Percentiles rank a stretch among this genome's conserved stretches.
Evolutionary conservation across 1,284 basidiomycete species (phyloP).

Genomic region (Schizopora paradoxa): DNA sequence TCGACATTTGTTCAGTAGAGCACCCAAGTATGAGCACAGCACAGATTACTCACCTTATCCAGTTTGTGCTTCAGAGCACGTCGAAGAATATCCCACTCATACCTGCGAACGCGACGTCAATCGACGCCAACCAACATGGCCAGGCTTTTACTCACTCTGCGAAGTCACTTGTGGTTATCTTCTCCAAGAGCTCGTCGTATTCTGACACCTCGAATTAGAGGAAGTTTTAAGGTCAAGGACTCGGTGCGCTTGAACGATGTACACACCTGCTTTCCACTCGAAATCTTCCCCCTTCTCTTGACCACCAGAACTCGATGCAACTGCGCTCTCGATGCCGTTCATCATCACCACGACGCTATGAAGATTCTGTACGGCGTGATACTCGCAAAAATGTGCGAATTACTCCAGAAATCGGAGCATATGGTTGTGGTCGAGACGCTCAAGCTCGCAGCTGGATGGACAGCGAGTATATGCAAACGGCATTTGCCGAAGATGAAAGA

Average conservation of each 20-base stretch:
- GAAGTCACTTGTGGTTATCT: slow-evolving; percentile 64
- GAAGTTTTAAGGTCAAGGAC: not conserved
- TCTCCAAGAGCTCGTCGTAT: slow-evolving; percentile 56
- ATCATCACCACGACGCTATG: too few species aligned
- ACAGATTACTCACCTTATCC: slow-evolving; percentile 41
- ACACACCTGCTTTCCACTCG: slow-evolving; percentile 44
- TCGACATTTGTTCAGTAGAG: slow-evolving; percentile 10
- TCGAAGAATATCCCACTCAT: slow-evolving; percentile 70
- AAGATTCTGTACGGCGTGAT: too few species aligned
- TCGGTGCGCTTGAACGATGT: not conserved
- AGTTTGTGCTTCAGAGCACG: slow-evolving; percentile 70
- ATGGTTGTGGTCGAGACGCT: too few species aligned
- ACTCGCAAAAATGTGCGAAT: too few species aligned
- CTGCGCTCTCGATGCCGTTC: too few species aligned
- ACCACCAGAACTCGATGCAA: too few species aligned
- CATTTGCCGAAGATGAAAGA: too few species aligned
- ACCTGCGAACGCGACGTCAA: slow-evolving; percentile 37
- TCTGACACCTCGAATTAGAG: slow-evolving; percentile 37
- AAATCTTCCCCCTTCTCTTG: too few species aligned
- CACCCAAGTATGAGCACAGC: slow-evolving; percentile 19
- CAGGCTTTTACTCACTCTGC: slow-evolving; percentile 45
- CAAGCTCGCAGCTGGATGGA: too few species aligned
- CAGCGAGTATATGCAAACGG: too few species aligned
- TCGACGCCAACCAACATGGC: not conserved
- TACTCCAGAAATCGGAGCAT: too few species aligned